Base-by-base conservation (phyloP, 202 grass and related monocot species). In the Musa balbisiana region DNA sequence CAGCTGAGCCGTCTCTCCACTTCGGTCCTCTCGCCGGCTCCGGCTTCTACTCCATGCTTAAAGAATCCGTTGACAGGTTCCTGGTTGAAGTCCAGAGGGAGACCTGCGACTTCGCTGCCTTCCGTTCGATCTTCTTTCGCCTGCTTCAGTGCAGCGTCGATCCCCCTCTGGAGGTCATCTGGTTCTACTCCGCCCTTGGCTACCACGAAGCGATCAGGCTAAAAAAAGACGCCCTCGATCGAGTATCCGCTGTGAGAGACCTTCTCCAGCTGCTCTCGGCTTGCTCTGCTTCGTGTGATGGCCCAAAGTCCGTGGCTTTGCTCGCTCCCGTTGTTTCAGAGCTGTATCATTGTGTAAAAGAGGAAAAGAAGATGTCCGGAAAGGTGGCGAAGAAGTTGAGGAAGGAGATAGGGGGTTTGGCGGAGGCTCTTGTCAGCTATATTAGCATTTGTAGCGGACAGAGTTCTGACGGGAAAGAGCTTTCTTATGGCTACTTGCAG, bases 111-210 rank as follows among this genome's bases (percentile, higher is more conserved):
- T 88, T 99, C 73, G 85, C 88, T 67, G 81, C 79, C 58, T 94
- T 99, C 81, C 86, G 82, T 25, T 87, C 87, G 24, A 84, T 99
- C 78, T 94, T 91, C 85, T 94, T 85, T 49, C 91, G 87, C 52
- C 76, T 99, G 16, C 80, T 99, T 64, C 90, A 83, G 68, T 73
- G 75, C 49, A 92, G 77, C 80, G 33, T 83, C 72, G 91, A 99
- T 81, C 91, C 95, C 0, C 87, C 95, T n/a, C 91, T 99, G 2
- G 91, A 94, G 85, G 82, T 88, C 11, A 54, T 99, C 81, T 99
- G 95, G 95, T 91, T 99, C 74, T 99, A 94, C 91, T 88, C 88
- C 59, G 91, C 91, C 23, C 83, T 98, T 54, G 78, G 81, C 70
- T 98, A 91, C 83, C 94, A 92, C 73, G 88, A 98, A 81, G 33